Percentiles rank a stretch among this genome's conserved stretches.
Conservation (phyloP, 1,284 basidiomycete genomes). For the Limonomyces culmigenus region DNA sequence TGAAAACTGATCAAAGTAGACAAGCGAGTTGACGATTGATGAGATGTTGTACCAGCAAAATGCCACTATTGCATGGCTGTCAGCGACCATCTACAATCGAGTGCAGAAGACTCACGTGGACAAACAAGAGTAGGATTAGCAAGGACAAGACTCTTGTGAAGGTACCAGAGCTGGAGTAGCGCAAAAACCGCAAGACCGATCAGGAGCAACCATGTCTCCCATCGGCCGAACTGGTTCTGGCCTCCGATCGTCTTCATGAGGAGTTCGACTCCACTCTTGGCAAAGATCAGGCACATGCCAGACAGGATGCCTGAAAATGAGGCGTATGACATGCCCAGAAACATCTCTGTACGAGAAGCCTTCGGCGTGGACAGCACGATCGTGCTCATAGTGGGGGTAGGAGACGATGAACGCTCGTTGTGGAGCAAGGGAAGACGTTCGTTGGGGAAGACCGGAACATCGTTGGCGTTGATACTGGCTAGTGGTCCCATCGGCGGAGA, state of each 20-base stretch:
- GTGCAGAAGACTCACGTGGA: conserved; percentile 43
- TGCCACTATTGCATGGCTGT: conserved; percentile 35
- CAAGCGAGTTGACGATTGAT: conserved; percentile 74
- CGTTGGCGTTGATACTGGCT: not conserved
- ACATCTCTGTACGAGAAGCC: conserved; percentile 35
- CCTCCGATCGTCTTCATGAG: conserved; percentile 68
- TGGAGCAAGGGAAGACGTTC: conserved; percentile 38
- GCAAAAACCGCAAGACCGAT: conserved; percentile 56
- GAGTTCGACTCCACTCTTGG: conserved; percentile 88
- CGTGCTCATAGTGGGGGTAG: conserved; percentile 10
- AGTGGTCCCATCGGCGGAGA: conserved; percentile 12
- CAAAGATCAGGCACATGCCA: conserved; percentile 86
- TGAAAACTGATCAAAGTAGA: conserved; percentile 85
- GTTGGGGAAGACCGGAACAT: conserved; percentile 7
- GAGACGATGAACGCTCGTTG: conserved; percentile 20
- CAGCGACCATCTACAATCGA: conserved; percentile 2
- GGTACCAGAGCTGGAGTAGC: conserved; percentile 75
- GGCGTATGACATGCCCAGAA: conserved; percentile 77
- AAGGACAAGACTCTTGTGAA: conserved; percentile 77
- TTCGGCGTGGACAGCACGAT: conserved; percentile 10
- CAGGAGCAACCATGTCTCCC: conserved; percentile 72
- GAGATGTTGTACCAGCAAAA: conserved; percentile 95
- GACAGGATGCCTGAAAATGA: conserved; percentile 85
- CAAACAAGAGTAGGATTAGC: conserved; percentile 84
- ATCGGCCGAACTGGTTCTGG: conserved; percentile 77